Conservation (phyloP, 202 grass and related monocot species). For the Bolboschoenoplectus hybrid region DNA sequence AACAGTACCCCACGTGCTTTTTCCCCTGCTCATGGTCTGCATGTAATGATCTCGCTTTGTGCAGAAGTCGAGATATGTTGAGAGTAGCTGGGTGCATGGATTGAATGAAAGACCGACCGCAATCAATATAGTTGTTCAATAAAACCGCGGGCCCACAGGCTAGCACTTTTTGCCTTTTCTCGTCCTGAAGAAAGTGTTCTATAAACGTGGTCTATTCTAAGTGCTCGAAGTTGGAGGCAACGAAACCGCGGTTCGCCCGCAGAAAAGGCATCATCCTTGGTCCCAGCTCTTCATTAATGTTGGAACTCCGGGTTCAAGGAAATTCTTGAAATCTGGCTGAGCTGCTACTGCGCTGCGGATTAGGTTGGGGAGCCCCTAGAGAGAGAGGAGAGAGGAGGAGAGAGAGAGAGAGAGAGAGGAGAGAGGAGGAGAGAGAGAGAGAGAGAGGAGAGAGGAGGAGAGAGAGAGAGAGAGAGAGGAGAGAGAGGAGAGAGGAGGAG, state of each 20-base stretch:
- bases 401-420: not conserved
- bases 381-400: not conserved
- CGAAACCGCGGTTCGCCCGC: not conserved
- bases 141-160: not conserved
- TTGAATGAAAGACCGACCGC: not conserved
- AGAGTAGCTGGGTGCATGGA: not conserved
- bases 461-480: too few relatives aligned
- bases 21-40: not conserved
- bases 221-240: not conserved
- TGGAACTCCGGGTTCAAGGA: not conserved
- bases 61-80: not conserved
- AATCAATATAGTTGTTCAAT: not conserved
- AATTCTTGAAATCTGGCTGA: not conserved
- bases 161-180: slow-evolving; percentile 21
- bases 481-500: not conserved
- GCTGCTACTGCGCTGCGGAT: slow-evolving; percentile 19
- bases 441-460: too few relatives aligned
- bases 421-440: not conserved
- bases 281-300: not conserved
- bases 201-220: slow-evolving; percentile 14
- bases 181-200: not conserved
- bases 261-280: not conserved
- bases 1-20: not conserved
- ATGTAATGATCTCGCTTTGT: not conserved
- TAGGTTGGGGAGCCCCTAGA: slow-evolving; percentile 20